A percentile compares a stretch with the other conserved stretches of the same genome.
These are phyloP conservation scores for Pichia terricola DNA, from an alignment of 1,139 yeast species.

Conservation along the genomic window DNA sequence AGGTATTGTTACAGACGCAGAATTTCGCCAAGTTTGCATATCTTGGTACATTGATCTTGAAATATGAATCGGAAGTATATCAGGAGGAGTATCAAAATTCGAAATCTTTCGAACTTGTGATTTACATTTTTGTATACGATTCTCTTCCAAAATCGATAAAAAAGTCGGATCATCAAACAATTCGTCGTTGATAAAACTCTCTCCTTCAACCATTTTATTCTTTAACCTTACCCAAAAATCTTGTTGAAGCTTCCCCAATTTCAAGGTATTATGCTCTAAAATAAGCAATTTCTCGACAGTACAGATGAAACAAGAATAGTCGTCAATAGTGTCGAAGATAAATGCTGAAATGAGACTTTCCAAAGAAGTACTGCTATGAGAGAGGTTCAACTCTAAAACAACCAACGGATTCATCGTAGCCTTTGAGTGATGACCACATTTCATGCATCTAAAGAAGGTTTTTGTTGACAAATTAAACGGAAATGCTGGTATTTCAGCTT, in stretches of 20 bases:
- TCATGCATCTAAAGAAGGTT: slow-evolving; percentile 59
- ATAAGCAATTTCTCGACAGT: slow-evolving; percentile 10
- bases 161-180: slow-evolving; percentile 29
- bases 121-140: slow-evolving; percentile 30
- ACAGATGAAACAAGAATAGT: slow-evolving; percentile 71
- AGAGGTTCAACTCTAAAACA: slow-evolving; percentile 68
- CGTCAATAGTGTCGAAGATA: slow-evolving; percentile 65
- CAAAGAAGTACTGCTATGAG: slow-evolving; percentile 43
- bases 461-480: slow-evolving; percentile 66
- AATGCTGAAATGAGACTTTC: slow-evolving; percentile 47
- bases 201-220: slow-evolving; percentile 8
- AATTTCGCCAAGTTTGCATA: slow-evolving; percentile 62
- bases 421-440: slow-evolving; percentile 56
- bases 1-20: slow-evolving; percentile 58
- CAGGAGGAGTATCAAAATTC: slow-evolving; percentile 53
- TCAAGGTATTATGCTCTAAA: slow-evolving; percentile 1
- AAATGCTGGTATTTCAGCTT: slow-evolving; percentile 40
- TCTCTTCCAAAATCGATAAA: slow-evolving; percentile 37
- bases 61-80: slow-evolving; percentile 63
- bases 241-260: slow-evolving; percentile 14
- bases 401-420: slow-evolving; percentile 54
- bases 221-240: slow-evolving; percentile 13
- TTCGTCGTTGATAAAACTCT: slow-evolving; percentile 54
- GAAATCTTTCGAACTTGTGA: slow-evolving; percentile 58
- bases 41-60: slow-evolving; percentile 75